Conservation (phyloP, 2,329 filamentous ascomycete species). For the Neonectria coccinea region DNA sequence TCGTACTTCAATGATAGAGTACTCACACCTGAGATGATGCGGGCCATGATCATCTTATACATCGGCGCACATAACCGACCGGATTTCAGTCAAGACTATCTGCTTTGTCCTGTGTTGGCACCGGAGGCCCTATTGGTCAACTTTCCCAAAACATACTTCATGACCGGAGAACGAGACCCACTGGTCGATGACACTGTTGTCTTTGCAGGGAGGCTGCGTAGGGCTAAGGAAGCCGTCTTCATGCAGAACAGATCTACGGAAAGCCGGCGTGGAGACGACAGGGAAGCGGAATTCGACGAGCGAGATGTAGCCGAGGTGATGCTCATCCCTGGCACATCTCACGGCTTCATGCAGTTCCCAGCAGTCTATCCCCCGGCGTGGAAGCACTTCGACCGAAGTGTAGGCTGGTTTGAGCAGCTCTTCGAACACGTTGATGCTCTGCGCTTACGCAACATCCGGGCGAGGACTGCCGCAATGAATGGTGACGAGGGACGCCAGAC, state of each 20-base stretch:
- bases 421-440: constrained; percentile 67
- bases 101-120: constrained; percentile 89
- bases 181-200: constrained; percentile 97
- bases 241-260: constrained; percentile 27
- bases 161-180: constrained; percentile 95
- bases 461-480: constrained; percentile 33
- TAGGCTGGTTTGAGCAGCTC: constrained; percentile 83
- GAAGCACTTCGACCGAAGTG: constrained; percentile 84
- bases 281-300: constrained; percentile 54
- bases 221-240: constrained; percentile 73
- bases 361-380: constrained; percentile 89
- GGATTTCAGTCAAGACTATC: constrained; percentile 90
- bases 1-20: constrained; percentile 98
- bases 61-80: constrained; percentile 93
- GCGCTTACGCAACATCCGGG: constrained; percentile 45
- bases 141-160: constrained; percentile 95
- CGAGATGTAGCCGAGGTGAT: constrained; percentile 73
- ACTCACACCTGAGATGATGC: constrained; percentile 97
- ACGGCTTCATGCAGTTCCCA: constrained; percentile 95
- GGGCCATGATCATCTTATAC: constrained; percentile 98
- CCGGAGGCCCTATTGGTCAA: constrained; percentile 83
- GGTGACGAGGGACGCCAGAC: constrained; percentile 45
- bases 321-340: constrained; percentile 88
- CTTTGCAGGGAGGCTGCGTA: constrained; percentile 88
- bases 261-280: constrained; percentile 23